Conservation (phyloP, 2,329 filamentous ascomycete genomes). For the Ilyonectria robusta region DNA sequence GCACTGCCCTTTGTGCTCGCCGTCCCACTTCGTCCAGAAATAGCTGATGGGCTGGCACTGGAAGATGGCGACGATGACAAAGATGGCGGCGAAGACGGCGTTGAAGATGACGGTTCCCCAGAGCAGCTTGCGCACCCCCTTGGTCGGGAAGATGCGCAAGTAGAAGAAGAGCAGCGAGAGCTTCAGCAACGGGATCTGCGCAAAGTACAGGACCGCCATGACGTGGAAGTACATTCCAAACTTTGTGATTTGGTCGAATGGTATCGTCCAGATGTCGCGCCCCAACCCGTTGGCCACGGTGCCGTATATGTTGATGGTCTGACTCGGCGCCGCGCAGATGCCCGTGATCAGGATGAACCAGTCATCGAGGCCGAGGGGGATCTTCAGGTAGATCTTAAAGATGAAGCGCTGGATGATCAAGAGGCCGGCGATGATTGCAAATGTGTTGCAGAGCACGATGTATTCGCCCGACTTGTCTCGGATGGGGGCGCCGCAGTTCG, state of each 20-base stretch:
- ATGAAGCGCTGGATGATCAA: slow-evolving; percentile 60
- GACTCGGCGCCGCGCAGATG: slow-evolving; percentile 47
- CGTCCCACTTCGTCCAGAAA: slow-evolving; percentile 69
- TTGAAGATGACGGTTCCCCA: slow-evolving; percentile 60
- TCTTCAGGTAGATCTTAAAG: slow-evolving; percentile 52
- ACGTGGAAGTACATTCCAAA: slow-evolving; percentile 62
- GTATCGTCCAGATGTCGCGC: slow-evolving; percentile 65
- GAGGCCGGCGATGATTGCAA: slow-evolving; percentile 54
- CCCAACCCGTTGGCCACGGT: slow-evolving; percentile 60
- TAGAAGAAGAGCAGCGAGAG: slow-evolving; percentile 69
- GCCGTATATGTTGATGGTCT: slow-evolving; percentile 51
- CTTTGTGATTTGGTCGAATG: slow-evolving; percentile 56
- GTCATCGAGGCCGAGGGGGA: slow-evolving; percentile 57
- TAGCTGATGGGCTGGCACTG: slow-evolving; percentile 66
- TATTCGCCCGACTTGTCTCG: slow-evolving; percentile 51
- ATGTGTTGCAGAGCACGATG: slow-evolving; percentile 51
- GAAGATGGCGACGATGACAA: slow-evolving; percentile 61
- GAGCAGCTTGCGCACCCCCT: slow-evolving; percentile 56
- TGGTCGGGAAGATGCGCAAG: slow-evolving; percentile 65
- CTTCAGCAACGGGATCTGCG: slow-evolving; percentile 62
- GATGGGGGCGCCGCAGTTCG: slow-evolving; percentile 46
- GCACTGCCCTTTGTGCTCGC: slow-evolving; percentile 62
- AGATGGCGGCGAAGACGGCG: slow-evolving; percentile 57
- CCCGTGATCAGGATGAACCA: slow-evolving; percentile 52
- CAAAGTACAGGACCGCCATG: slow-evolving; percentile 62